Evolutionary conservation across 2,329 filamentous ascomycete species (phyloP).

Genomic region (Stemphylium vesicarium): DNA sequence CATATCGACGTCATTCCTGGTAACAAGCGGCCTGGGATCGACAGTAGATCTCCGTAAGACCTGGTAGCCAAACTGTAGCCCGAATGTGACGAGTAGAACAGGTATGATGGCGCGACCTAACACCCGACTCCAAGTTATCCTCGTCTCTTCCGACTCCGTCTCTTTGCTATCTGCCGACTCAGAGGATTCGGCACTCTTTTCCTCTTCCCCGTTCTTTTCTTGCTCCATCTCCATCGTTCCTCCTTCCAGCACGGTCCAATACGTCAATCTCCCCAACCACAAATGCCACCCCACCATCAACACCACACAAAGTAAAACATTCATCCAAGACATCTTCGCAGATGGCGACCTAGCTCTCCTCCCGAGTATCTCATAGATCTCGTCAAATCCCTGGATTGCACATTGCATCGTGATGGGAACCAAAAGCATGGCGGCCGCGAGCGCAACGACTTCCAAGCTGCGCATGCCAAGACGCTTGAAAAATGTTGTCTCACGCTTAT

Average conservation of each 20-base stretch:
- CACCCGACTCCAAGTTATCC: constrained; percentile 15
- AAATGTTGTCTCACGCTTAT: constrained; percentile 4
- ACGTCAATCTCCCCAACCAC: constrained; percentile 19
- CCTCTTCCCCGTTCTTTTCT: not conserved
- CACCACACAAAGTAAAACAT: constrained; percentile 4
- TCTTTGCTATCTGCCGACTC: not conserved
- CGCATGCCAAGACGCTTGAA: constrained; percentile 18
- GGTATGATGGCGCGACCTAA: constrained; percentile 19
- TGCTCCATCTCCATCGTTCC: not conserved
- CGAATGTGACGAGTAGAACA: constrained; percentile 9
- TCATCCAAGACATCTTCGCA: not conserved
- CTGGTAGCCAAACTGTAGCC: constrained; percentile 10
- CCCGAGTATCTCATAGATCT: constrained; percentile 21
- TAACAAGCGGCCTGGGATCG: constrained; percentile 2
- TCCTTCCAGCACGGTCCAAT: constrained; percentile 13
- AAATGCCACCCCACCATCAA: constrained; percentile 25
- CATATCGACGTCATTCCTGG: constrained; percentile 11
- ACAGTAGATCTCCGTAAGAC: not conserved
- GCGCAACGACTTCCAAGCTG: constrained; percentile 14
- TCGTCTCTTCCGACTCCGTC: not conserved
- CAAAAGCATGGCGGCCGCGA: constrained; percentile 20
- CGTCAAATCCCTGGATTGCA: constrained; percentile 19
- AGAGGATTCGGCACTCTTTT: not conserved
- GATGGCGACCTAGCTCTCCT: constrained; percentile 26
- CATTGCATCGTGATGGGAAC: constrained; percentile 21